A percentile compares a stretch with the other conserved stretches of the same genome.
Evolutionary conservation across 192 early-diverging fungal species (phyloP).

Genomic region (Coemansia sp.): DNA sequence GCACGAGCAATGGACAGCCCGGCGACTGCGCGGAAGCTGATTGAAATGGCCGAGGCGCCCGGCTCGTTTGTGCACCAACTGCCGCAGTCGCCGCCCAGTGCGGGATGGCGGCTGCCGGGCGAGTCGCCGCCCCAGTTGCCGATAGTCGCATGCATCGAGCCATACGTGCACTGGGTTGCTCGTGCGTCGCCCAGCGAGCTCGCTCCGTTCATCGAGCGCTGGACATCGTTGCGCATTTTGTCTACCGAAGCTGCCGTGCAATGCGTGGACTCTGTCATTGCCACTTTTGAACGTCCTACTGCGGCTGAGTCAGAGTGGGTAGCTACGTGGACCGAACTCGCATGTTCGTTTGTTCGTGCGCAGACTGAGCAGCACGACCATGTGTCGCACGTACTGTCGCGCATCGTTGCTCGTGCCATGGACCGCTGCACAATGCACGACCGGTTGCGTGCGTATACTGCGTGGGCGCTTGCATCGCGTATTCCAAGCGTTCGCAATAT

Average conservation of each 20-base stretch:
- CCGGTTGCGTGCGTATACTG: neutral
- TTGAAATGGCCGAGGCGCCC: constrained; percentile 4
- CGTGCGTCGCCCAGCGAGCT: neutral
- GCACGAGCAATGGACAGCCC: constrained; percentile 2
- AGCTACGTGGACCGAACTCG: neutral
- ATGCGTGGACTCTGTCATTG: neutral
- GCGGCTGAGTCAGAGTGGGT: neutral
- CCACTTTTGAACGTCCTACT: neutral
- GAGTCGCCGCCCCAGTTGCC: neutral
- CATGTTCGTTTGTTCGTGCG: neutral
- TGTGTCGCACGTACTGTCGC: neutral
- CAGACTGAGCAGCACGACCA: neutral
- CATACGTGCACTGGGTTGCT: constrained; percentile 22
- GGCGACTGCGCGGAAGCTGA: neutral
- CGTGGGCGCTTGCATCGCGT: neutral
- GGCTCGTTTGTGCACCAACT: constrained; percentile 14
- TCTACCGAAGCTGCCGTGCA: constrained; percentile 7
- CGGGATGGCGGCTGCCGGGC: constrained; percentile 20
- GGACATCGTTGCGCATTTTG: constrained; percentile 9
- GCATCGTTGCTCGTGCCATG: neutral
- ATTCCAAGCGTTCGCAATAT: no score
- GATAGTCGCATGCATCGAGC: constrained; percentile 12
- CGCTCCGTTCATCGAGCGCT: constrained; percentile 4
- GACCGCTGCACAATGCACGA: neutral
- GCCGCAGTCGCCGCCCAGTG: neutral